These are phyloP conservation scores for Phytophthora constricta DNA, from an alignment of 352 stramenopile species.

Conservation along the genomic window DNA sequence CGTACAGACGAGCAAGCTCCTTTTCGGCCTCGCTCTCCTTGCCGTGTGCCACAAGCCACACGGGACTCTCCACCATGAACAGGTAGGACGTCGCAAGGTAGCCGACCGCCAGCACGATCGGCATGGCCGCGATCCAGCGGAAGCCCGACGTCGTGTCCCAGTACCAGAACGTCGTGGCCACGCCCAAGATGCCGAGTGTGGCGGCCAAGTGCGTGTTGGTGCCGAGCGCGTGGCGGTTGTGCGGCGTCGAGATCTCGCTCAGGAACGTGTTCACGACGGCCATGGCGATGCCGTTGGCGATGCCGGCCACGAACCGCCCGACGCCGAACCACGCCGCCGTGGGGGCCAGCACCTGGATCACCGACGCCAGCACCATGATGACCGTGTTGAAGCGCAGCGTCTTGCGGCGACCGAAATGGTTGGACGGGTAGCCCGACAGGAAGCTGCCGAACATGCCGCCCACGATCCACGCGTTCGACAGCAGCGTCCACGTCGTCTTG, in stretches of 20 bases:
- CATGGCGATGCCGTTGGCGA: slow-evolving; percentile 45
- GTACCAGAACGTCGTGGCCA: slow-evolving; percentile 55
- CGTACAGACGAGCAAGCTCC: slow-evolving; percentile 38
- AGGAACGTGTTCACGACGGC: slow-evolving; percentile 43
- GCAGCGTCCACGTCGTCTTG: slow-evolving; percentile 48
- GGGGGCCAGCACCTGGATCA: slow-evolving; percentile 33
- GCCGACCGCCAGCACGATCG: slow-evolving; percentile 31
- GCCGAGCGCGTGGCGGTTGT: slow-evolving; percentile 42
- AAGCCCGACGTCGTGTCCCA: slow-evolving; percentile 46
- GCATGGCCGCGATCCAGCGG: slow-evolving; percentile 53
- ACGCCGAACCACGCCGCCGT: slow-evolving; percentile 31
- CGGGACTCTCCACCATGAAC: slow-evolving; percentile 49
- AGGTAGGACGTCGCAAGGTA: slow-evolving; percentile 34
- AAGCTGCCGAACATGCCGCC: slow-evolving; percentile 60
- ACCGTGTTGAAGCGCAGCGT: slow-evolving; percentile 33
- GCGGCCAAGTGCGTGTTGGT: slow-evolving; percentile 50
- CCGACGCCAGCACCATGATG: slow-evolving; percentile 44
- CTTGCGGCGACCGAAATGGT: slow-evolving; percentile 54
- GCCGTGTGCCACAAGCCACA: slow-evolving; percentile 49
- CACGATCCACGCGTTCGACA: slow-evolving; percentile 63
- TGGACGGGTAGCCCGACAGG: slow-evolving; percentile 36
- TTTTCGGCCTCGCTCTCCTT: slow-evolving; percentile 30
- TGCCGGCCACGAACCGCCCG: slow-evolving; percentile 44
- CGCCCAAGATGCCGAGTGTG: slow-evolving; percentile 45
- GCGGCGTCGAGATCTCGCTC: slow-evolving; percentile 50